Percentiles rank a stretch among this genome's conserved stretches.
These are phyloP conservation scores for Fusarium fracticaudum DNA, from an alignment of 2,329 filamentous ascomycete species.

Conservation along the genomic window DNA sequence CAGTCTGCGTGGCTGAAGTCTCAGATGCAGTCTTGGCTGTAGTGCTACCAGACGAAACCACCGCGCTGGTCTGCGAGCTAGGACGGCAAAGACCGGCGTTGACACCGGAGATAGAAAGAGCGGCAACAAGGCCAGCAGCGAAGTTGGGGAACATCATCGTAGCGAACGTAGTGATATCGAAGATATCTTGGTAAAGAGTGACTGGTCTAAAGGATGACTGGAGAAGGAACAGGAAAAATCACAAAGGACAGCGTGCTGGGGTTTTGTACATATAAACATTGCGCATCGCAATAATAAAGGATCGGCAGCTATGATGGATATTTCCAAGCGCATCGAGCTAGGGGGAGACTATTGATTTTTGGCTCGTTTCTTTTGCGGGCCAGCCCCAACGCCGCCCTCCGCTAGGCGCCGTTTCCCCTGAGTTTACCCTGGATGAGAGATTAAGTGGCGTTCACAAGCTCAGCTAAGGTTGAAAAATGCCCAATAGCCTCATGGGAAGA, in stretches of 20 bases:
- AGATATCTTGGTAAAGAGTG: slow-evolving; percentile 2
- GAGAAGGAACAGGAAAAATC: not conserved
- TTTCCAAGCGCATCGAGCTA: not conserved
- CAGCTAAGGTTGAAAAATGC: not conserved
- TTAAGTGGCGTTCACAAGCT: not conserved
- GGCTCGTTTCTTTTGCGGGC: not conserved
- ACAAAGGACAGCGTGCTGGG: not conserved
- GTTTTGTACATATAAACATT: not conserved
- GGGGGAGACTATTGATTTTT: not conserved
- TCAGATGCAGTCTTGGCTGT: not conserved
- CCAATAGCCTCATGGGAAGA: not conserved
- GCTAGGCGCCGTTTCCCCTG: not conserved
- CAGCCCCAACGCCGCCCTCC: not conserved
- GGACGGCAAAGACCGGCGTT: slow-evolving; percentile 7
- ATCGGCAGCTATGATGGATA: not conserved
- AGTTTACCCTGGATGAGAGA: not conserved
- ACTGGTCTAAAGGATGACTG: not conserved
- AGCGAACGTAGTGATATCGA: not conserved
- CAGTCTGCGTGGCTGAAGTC: not conserved
- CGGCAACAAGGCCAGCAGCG: not conserved
- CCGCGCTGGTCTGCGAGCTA: not conserved
- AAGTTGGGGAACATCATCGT: slow-evolving; percentile 1
- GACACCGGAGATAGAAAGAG: not conserved
- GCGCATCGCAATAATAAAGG: not conserved
- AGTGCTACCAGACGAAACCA: not conserved